These are phyloP conservation scores for Fusarium burgessii DNA, from an alignment of 2,329 filamentous ascomycete genomes.

Conservation along the genomic window DNA sequence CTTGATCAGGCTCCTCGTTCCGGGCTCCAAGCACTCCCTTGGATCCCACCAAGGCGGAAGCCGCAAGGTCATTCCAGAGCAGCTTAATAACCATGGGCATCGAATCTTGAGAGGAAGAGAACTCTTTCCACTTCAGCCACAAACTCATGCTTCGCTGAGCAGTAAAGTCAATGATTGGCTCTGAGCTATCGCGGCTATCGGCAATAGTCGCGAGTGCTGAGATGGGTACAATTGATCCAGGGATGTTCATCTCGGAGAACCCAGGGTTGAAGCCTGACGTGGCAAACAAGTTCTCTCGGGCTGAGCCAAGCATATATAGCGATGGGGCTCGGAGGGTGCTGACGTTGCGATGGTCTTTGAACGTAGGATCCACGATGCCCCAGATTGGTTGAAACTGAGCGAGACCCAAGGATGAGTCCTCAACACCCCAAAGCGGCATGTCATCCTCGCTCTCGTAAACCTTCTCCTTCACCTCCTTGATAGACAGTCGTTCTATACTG, in stretches of 20 bases:
- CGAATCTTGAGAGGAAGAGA: conserved; percentile 22
- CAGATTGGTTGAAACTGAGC: conserved; percentile 37
- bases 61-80: conserved; percentile 37
- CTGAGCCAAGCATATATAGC: conserved; percentile 25
- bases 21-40: conserved; percentile 36
- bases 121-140: conserved; percentile 33
- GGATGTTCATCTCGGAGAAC: conserved; percentile 17
- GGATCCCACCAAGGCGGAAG: conserved; percentile 39
- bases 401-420: conserved; percentile 40
- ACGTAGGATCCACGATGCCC: conserved; percentile 36
- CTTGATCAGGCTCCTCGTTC: conserved; percentile 29
- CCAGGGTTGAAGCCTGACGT: not conserved
- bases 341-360: conserved; percentile 29
- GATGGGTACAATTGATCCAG: conserved; percentile 31
- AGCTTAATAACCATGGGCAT: conserved; percentile 23
- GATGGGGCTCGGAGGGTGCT: conserved; percentile 28
- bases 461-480: conserved; percentile 53
- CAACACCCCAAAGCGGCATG: conserved; percentile 51
- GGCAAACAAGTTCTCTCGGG: not conserved
- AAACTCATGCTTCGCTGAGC: conserved; percentile 30
- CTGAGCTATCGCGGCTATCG: not conserved
- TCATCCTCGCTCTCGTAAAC: conserved; percentile 48
- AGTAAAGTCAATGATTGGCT: conserved; percentile 15
- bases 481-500: conserved; percentile 50
- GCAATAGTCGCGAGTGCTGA: conserved; percentile 18